Conservation (phyloP, 257 asterid species). For the Petrea volubilis region DNA sequence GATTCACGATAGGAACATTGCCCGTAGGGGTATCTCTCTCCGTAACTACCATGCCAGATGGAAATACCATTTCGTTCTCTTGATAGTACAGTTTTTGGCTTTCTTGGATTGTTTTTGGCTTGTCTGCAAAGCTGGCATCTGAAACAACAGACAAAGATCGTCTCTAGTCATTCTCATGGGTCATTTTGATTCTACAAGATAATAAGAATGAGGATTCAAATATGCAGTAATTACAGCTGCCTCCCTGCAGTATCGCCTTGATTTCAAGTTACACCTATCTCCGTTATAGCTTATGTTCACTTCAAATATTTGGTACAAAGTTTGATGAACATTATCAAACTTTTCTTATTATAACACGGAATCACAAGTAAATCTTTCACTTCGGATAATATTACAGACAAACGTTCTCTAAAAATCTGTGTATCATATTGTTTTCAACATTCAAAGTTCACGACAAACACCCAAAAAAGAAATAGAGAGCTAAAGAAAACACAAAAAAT, state of each 20-base stretch:
- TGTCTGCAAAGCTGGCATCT: slow-evolving; percentile 49
- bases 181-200: background rate
- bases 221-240: too few species aligned
- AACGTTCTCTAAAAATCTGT: background rate
- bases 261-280: too few species aligned
- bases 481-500: slow-evolving; percentile 5
- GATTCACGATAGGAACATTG: slow-evolving; percentile 69
- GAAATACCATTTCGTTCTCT: slow-evolving; percentile 38
- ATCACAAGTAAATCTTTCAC: background rate
- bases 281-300: too few species aligned
- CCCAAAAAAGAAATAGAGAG: background rate
- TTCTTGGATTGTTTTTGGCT: slow-evolving; percentile 38
- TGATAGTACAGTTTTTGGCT: slow-evolving; percentile 39
- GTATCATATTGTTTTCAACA: background rate
- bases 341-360: background rate
- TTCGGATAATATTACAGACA: background rate
- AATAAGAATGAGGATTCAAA: too few species aligned
- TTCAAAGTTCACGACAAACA: background rate
- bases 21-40: slow-evolving; percentile 47
- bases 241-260: too few species aligned
- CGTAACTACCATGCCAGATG: slow-evolving; percentile 36
- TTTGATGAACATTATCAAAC: background rate
- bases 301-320: too few species aligned
- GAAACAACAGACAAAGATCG: slow-evolving; percentile 27
- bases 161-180: background rate